These are phyloP conservation scores for Aspergillus uvarum DNA, from an alignment of 2,329 filamentous ascomycete genomes.

Conservation along the genomic window DNA sequence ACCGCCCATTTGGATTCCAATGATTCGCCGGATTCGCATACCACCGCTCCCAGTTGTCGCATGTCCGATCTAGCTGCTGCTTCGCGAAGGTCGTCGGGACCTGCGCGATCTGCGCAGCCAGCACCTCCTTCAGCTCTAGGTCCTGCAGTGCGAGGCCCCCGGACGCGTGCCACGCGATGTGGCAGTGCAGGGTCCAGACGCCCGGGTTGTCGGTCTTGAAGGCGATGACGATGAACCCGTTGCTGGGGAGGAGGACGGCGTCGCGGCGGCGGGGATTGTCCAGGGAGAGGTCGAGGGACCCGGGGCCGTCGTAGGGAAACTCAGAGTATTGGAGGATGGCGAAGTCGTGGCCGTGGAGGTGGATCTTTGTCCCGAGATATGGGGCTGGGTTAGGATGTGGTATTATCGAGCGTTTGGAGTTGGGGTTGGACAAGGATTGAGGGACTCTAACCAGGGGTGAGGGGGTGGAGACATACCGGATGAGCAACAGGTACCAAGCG, in stretches of 20 bases:
- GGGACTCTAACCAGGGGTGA: no score
- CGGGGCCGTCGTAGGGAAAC: not conserved
- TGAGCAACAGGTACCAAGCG: not conserved
- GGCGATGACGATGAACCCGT: conserved; percentile 10
- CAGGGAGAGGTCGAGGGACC: not conserved
- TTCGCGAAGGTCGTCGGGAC: not conserved
- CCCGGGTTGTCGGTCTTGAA: conserved; percentile 12
- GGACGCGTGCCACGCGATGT: conserved; percentile 15
- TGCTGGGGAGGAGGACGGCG: conserved; percentile 7
- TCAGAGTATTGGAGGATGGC: conserved; percentile 9
- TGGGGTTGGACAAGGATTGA: no score
- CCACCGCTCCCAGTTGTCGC: not conserved
- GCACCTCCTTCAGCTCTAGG: not conserved
- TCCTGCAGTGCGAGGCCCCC: conserved; percentile 8
- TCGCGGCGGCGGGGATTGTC: conserved; percentile 10
- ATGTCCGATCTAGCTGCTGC: not conserved
- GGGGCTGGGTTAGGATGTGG: not conserved
- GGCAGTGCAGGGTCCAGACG: conserved; percentile 10
- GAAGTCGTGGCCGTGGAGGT: conserved; percentile 13
- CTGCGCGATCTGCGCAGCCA: not conserved
- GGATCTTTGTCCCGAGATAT: not conserved
- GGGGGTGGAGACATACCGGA: not conserved
- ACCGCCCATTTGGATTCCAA: conserved; percentile 2
- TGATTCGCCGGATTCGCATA: not conserved
- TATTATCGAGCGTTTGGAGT: no score